These are phyloP conservation scores for Phlyctochytrium bullatum DNA, from an alignment of 192 early-diverging fungal genomes.

Conservation along the genomic window DNA sequence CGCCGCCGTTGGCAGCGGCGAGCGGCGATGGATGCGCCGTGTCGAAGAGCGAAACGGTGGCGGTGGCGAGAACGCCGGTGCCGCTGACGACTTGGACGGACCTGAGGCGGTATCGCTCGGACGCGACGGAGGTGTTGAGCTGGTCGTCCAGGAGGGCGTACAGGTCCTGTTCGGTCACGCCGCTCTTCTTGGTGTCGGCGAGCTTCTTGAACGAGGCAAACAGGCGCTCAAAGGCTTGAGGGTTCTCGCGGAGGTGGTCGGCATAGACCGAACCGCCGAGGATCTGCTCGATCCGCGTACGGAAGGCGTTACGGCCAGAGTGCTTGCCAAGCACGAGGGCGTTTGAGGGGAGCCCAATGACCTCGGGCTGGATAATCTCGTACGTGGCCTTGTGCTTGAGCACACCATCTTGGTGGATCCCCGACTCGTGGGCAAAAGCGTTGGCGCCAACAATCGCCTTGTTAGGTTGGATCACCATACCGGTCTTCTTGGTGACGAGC, in stretches of 20 bases:
- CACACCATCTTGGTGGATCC: slow-evolving; percentile 98
- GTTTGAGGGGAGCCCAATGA: slow-evolving; percentile 82
- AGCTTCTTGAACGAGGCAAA: slow-evolving; percentile 90
- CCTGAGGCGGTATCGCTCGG: slow-evolving; percentile 61
- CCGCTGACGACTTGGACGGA: slow-evolving; percentile 80
- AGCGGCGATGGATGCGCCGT: slow-evolving; percentile 33
- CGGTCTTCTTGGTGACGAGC: slow-evolving; percentile 83
- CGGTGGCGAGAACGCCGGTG: slow-evolving; percentile 69
- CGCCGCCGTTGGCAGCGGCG: not conserved
- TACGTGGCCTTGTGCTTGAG: slow-evolving; percentile 95
- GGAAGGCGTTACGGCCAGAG: slow-evolving; percentile 92
- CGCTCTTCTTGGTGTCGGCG: slow-evolving; percentile 82
- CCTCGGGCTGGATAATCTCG: slow-evolving; percentile 93
- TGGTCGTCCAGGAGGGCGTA: slow-evolving; percentile 81
- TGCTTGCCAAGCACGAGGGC: slow-evolving; percentile 93
- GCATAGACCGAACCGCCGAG: slow-evolving; percentile 57
- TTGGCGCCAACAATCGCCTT: slow-evolving; percentile 98
- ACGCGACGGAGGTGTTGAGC: slow-evolving; percentile 42
- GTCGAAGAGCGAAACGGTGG: slow-evolving; percentile 76
- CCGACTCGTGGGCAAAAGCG: slow-evolving; percentile 95
- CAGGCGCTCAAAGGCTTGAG: slow-evolving; percentile 66
- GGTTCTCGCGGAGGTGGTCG: slow-evolving; percentile 49
- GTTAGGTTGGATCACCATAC: slow-evolving; percentile 96
- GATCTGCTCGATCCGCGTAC: slow-evolving; percentile 73
- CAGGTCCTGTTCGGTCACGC: slow-evolving; percentile 85